Evolutionary conservation across 805 yeast species (phyloP), one percentile per base, ranked within the genome.

Genomic region (Brettanomyces custersianus): DNA sequence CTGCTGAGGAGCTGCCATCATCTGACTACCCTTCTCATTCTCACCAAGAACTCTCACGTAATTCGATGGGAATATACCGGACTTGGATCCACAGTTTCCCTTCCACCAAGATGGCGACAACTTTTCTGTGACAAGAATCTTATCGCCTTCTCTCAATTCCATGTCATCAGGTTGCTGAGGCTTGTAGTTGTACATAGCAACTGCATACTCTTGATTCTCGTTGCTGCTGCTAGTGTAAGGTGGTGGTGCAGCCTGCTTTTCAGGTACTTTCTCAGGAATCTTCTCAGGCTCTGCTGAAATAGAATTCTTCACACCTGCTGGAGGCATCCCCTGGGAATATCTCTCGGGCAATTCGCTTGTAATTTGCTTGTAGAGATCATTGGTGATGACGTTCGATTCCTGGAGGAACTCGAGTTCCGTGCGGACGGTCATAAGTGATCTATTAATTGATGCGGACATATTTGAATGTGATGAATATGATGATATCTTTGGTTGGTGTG

Each of bases 71-170:
- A 92, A 88, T 52, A 88, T 78, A 29, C 97, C 98, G 6, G 71
- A 69, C 22, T 58, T 55, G 4, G 74, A 72, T 40, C 72, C 68
- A 30, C 67, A 54, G 13, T 63, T 61, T 32, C 98, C 98, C 52
- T 74, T 80, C 83, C 92, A 87, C 98, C 98, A 90, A 52, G 87
- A 90, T 26, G 72, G 68, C 16, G 90, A 82, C 33, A 80, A 66
- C 49, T 75, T 82, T 52, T 87, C 94, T 5, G 74, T 38, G 4
- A 92, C 73, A 22, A 71, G 70, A 33, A 92, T 56, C 48, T 70
- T 75, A 43, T 81, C 90, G 37, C 94, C 96, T 26, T 62, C 67
- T 24, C 46, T 49, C 15, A 90, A 65, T 7, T 55, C 60, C 48
- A 90, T 62, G 57, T 90, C 98, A 23, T 78, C 90, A 1, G 72